Evolutionary conservation across 805 yeast species (phyloP).

Genomic region (Phaffomyces antillensis): DNA sequence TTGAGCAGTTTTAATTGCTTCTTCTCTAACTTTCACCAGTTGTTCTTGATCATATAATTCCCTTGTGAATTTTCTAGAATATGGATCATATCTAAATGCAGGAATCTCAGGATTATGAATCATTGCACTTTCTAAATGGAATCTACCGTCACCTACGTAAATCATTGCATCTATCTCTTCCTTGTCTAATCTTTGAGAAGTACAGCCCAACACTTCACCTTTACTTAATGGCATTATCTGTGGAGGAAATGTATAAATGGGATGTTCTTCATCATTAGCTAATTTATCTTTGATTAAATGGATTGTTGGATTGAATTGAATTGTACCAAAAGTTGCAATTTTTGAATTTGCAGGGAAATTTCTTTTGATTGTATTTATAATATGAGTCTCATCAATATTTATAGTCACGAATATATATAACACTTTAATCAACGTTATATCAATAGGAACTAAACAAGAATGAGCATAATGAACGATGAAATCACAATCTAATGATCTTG

Average conservation of each 20-base stretch:
- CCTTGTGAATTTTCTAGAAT: constrained; percentile 81
- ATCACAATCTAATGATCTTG: constrained; percentile 88
- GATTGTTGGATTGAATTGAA: constrained; percentile 92
- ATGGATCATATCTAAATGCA: constrained; percentile 93
- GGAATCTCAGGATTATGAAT: constrained; percentile 91
- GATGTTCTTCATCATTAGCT: constrained; percentile 37
- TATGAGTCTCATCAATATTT: constrained; percentile 74
- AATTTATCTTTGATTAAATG: constrained; percentile 67
- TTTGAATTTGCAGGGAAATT: constrained; percentile 61
- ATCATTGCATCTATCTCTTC: constrained; percentile 71
- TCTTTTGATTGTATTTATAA: constrained; percentile 64
- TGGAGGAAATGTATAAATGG: constrained; percentile 69
- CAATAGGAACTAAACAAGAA: constrained; percentile 93
- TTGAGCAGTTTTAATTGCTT: constrained; percentile 62
- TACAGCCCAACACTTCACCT: constrained; percentile 95
- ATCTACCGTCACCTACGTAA: constrained; percentile 93
- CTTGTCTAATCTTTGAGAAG: constrained; percentile 72
- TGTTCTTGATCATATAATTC: constrained; percentile 86
- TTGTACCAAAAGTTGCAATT: constrained; percentile 88
- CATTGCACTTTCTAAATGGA: constrained; percentile 94
- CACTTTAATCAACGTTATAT: constrained; percentile 83
- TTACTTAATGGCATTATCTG: constrained; percentile 89
- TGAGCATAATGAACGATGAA: constrained; percentile 95
- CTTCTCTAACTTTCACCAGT: constrained; percentile 63
- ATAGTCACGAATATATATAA: constrained; percentile 95